Evolutionary conservation across 176 grass and related monocot genomes (phyloP).

Genomic region (Avena eriantha): DNA sequence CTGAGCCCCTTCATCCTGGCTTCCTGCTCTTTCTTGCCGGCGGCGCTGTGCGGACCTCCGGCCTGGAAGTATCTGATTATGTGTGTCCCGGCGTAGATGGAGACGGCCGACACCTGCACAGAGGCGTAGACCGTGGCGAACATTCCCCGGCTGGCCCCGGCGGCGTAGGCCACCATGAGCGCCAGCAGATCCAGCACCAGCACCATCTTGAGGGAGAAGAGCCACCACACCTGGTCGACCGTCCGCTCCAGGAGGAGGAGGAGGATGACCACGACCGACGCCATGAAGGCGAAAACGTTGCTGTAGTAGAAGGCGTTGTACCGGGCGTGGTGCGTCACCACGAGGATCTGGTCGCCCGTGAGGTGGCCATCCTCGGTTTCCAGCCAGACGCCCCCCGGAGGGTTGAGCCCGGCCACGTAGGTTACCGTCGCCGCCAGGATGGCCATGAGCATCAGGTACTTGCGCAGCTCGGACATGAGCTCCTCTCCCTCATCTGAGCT

Average conservation of each 20-base stretch:
- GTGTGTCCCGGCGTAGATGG: neutral
- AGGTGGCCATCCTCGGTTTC: conserved; percentile 23
- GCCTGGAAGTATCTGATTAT: neutral
- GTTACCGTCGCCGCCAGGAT: conserved; percentile 18
- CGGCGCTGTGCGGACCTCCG: neutral
- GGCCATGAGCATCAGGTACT: conserved; percentile 47
- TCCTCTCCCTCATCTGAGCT: neutral
- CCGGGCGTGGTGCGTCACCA: neutral
- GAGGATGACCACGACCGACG: conserved; percentile 23
- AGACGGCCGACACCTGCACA: neutral
- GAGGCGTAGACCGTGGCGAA: conserved; percentile 14
- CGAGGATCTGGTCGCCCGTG: conserved; percentile 34
- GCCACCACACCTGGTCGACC: neutral
- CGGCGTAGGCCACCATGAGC: conserved; percentile 26
- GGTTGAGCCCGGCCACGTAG: conserved; percentile 51
- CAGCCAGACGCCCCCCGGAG: conserved; percentile 49
- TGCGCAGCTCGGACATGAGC: conserved; percentile 6
- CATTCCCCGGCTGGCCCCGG: conserved; percentile 8
- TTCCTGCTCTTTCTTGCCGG: neutral
- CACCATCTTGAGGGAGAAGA: neutral
- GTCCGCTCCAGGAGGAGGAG: neutral
- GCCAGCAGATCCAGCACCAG: conserved; percentile 26
- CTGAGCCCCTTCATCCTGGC: neutral
- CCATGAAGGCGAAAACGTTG: conserved; percentile 27
- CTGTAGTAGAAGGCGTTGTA: conserved; percentile 43